These are phyloP conservation scores for Erucastrum elatum DNA, from an alignment of 345 rosid genomes.

Conservation along the genomic window DNA sequence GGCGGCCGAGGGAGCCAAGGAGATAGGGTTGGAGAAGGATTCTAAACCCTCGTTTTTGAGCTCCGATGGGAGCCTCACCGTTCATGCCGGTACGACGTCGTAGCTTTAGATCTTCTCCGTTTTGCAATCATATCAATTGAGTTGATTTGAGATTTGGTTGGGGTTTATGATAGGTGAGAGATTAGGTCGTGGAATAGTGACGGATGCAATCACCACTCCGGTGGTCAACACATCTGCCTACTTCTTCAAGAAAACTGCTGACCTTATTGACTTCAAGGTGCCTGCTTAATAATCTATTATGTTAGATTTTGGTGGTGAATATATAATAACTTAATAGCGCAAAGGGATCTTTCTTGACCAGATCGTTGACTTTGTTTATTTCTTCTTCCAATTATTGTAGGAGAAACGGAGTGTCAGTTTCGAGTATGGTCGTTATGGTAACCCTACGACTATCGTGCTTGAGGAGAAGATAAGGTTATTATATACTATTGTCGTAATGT, in stretches of 20 bases:
- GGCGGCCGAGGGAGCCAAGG: constrained; percentile 48
- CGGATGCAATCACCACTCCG: constrained; percentile 97
- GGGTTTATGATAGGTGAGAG: constrained; percentile 63
- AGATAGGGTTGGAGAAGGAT: constrained; percentile 43
- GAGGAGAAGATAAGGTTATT: constrained; percentile 90
- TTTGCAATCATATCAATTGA: neutral
- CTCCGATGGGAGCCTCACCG: constrained; percentile 82
- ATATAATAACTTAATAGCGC: neutral
- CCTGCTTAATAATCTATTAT: neutral
- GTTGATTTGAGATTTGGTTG: neutral
- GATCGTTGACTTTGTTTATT: constrained; percentile 13
- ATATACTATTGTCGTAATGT: neutral
- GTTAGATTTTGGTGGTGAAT: too few relatives aligned
- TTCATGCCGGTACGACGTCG: constrained; percentile 80
- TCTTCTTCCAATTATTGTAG: constrained; percentile 37
- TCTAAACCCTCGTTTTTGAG: constrained; percentile 58
- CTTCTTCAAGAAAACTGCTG: constrained; percentile 80
- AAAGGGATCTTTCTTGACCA: constrained; percentile 7
- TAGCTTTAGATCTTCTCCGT: neutral
- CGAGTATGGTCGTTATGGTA: constrained; percentile 98
- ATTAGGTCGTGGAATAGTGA: constrained; percentile 91
- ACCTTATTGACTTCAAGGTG: constrained; percentile 94
- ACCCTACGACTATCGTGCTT: constrained; percentile 80
- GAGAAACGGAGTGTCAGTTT: constrained; percentile 83
- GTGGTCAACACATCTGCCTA: constrained; percentile 94